Conservation (phyloP, 2,329 filamentous ascomycete genomes). For the Penicillium polonicum region DNA sequence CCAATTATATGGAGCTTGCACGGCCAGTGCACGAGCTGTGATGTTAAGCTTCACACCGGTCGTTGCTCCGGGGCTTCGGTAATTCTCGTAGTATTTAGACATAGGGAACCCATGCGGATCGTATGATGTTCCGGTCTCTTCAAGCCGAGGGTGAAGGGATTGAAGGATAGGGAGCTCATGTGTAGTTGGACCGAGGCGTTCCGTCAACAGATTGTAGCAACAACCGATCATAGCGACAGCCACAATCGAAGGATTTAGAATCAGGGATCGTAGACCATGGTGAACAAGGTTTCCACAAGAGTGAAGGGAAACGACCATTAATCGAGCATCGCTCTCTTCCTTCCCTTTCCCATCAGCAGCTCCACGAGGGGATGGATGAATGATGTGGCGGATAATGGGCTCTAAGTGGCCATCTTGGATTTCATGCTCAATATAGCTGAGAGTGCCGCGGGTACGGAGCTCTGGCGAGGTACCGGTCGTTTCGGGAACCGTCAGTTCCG, state of each 20-base stretch:
- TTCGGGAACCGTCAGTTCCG: slow-evolving; percentile 9
- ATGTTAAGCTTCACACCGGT: slow-evolving; percentile 81
- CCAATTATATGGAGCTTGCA: slow-evolving; percentile 95
- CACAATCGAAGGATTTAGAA: slow-evolving; percentile 77
- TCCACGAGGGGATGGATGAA: slow-evolving; percentile 18
- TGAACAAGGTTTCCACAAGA: slow-evolving; percentile 96
- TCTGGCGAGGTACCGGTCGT: slow-evolving; percentile 12
- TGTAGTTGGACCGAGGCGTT: slow-evolving; percentile 81
- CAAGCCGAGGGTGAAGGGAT: slow-evolving; percentile 68
- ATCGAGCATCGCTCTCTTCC: slow-evolving; percentile 29
- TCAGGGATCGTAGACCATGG: slow-evolving; percentile 81
- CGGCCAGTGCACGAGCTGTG: slow-evolving; percentile 96
- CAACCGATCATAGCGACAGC: slow-evolving; percentile 94
- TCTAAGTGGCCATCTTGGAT: slow-evolving; percentile 43
- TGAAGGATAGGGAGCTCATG: slow-evolving; percentile 79
- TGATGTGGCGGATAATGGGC: slow-evolving; percentile 34
- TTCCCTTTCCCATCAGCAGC: neutral
- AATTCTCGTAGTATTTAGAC: slow-evolving; percentile 66
- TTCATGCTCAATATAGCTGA: slow-evolving; percentile 45
- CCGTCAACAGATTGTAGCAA: slow-evolving; percentile 95
- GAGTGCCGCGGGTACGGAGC: slow-evolving; percentile 27
- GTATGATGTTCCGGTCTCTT: slow-evolving; percentile 65
- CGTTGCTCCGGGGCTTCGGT: slow-evolving; percentile 53
- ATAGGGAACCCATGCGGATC: slow-evolving; percentile 95
- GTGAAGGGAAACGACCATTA: slow-evolving; percentile 93